These are phyloP conservation scores for Drechslerella coelobrocha DNA, from an alignment of 2,329 filamentous ascomycete species.

Conservation along the genomic window DNA sequence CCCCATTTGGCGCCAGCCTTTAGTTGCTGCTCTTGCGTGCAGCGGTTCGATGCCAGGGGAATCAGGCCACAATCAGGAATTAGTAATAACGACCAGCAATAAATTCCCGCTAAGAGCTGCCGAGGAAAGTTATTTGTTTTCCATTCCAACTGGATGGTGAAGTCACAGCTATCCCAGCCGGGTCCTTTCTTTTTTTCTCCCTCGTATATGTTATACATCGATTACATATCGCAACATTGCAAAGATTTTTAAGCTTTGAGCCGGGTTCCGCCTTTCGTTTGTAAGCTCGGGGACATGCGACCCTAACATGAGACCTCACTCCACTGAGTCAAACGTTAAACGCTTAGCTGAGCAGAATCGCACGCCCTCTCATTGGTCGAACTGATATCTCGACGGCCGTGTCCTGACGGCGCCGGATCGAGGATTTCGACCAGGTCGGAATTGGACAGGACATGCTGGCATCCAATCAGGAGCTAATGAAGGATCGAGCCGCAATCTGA, in stretches of 20 bases:
- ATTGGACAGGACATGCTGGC: not conserved
- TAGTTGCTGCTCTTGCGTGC: not conserved
- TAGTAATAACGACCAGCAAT: not conserved
- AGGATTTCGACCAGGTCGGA: not conserved
- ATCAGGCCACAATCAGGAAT: constrained; percentile 48
- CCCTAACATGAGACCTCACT: not conserved
- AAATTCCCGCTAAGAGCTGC: too few relatives aligned
- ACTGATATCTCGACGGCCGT: too few relatives aligned
- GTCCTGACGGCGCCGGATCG: not conserved
- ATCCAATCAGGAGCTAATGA: not conserved
- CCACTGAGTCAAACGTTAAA: not conserved
- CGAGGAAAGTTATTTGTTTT: too few relatives aligned
- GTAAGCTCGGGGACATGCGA: not conserved
- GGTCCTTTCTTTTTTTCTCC: not conserved
- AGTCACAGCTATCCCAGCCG: too few relatives aligned
- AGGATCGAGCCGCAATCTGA: not conserved
- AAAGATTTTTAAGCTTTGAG: not conserved
- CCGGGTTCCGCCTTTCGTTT: not conserved
- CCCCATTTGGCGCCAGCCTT: constrained; percentile 30
- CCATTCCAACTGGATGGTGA: too few relatives aligned
- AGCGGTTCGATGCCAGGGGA: not conserved
- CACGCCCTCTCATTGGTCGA: not conserved
- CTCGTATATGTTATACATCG: too few relatives aligned
- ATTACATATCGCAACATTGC: too few relatives aligned
- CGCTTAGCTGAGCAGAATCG: not conserved